Base-by-base conservation (phyloP, 768 basidiomycete genomes). In the Dendrothele bispora region DNA sequence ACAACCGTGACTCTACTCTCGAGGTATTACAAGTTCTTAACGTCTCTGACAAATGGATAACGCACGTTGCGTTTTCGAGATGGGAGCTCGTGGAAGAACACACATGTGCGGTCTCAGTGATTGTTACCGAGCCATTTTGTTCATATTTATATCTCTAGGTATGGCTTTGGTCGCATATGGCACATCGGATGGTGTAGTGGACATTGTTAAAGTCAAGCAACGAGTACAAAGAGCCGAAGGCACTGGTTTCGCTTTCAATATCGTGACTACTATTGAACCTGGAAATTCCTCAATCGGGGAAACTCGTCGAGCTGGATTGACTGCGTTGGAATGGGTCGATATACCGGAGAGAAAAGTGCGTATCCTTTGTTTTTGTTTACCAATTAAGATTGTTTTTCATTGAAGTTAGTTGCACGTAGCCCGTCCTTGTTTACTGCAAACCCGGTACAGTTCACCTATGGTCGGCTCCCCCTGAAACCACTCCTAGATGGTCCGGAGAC, bases 361-460 rank as follows among this genome's bases (percentile, higher is more conserved):
- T 58, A 32, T 51, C 37, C 25, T 7, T 48, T 51, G 36, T 43
- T 20, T 34, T 40, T 44, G 28, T 35, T 36, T 24, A 11, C 18
- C n/a, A 45, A 14, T 7, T 18, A 12, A 7, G 18, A 20, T 17
- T n/a, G 17, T 22, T 22, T 15, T n/a, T 11, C 11, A 35, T 10
- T 28, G 20, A 15, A 1, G 18, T 8, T 30, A 28, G 18, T 46
- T 46, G n/a, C 36, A 22, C 12, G n/a, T n/a, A 87, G 84, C 69
- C 72, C 0, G 71, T 88, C 50, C 72, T 91, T 7, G 75, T 79
- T 1, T 73, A 75, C 54, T 74, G 73, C 52, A 83, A 76, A 61
- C 78, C 84, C 1, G 89, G 89, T 8, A 51, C 71, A 17, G 55
- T 91, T 28, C 64, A 78, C 53, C 62, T 91, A 4, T 87, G 81